Conservation (phyloP, 768 basidiomycete genomes). For the Kwoniella mangroviensis region DNA sequence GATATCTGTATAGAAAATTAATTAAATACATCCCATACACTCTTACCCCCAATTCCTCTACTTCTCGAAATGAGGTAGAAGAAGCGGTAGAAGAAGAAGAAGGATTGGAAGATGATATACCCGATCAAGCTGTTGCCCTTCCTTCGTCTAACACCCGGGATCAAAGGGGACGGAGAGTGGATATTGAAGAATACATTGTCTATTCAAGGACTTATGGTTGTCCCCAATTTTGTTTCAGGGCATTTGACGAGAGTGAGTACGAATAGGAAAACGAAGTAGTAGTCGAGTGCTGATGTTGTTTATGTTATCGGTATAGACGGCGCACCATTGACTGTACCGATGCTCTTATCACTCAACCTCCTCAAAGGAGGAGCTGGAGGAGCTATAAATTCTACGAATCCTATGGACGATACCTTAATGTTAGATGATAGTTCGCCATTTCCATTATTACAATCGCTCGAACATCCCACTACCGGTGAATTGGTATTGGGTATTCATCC, state of each 20-base stretch:
- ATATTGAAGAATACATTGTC: slow-evolving; percentile 26
- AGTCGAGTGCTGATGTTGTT: not conserved
- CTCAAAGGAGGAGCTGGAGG: not conserved
- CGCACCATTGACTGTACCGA: slow-evolving; percentile 12
- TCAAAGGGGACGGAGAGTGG: slow-evolving; percentile 2
- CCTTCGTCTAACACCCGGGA: not conserved
- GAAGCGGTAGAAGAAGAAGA: slow-evolving; percentile 21
- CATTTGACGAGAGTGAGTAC: slow-evolving; percentile 33
- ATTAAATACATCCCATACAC: slow-evolving; percentile 7
- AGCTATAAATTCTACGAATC: not conserved
- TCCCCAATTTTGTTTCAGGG: slow-evolving; percentile 33
- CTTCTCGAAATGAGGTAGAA: not conserved
- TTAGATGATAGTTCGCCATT: slow-evolving; percentile 16
- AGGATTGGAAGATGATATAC: slow-evolving; percentile 2
- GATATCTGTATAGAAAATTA: slow-evolving; percentile 24
- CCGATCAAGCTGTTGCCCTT: slow-evolving; percentile 62
- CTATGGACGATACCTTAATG: not conserved
- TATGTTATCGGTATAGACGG: slow-evolving; percentile 16
- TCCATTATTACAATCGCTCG: slow-evolving; percentile 28
- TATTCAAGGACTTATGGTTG: slow-evolving; percentile 30
- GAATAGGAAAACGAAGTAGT: not conserved
- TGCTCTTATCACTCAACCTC: slow-evolving; percentile 11
- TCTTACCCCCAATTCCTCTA: not conserved
- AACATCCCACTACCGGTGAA: slow-evolving; percentile 31
- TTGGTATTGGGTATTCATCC: slow-evolving; percentile 34